Evolutionary conservation across 2,329 filamentous ascomycete species (phyloP).

Genomic region (Macrophomina tecta): DNA sequence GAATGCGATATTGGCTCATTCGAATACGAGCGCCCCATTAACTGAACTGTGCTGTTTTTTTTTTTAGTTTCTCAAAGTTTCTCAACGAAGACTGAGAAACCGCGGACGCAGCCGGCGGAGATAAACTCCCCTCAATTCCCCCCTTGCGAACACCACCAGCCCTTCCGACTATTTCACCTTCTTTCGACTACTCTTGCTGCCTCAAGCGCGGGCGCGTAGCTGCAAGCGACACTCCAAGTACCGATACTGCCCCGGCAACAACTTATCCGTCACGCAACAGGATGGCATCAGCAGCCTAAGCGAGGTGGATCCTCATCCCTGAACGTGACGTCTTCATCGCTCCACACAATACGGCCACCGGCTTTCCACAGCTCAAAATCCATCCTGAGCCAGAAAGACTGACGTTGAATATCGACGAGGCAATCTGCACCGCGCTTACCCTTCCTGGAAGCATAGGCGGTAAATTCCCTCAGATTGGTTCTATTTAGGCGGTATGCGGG

Average conservation of each 20-base stretch:
- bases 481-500: not conserved
- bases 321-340: not conserved
- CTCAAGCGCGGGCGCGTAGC: not conserved
- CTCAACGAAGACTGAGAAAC: too few relatives aligned
- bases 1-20: not conserved
- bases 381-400: not conserved
- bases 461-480: slow-evolving; percentile 4
- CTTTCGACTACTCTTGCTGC: too few relatives aligned
- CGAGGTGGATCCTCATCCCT: not conserved
- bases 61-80: too few relatives aligned
- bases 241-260: not conserved
- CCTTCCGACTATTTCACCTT: too few relatives aligned
- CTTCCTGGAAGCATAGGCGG: not conserved
- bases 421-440: slow-evolving; percentile 3
- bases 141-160: too few relatives aligned
- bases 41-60: too few relatives aligned
- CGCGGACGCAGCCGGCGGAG: too few relatives aligned
- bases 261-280: not conserved
- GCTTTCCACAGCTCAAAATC: not conserved
- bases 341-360: too few relatives aligned
- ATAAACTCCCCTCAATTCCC: too few relatives aligned
- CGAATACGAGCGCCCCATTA: not conserved
- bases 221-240: not conserved
- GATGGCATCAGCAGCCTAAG: not conserved
- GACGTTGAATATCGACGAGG: not conserved